phyloP scores from a whole-genome alignment of 805 yeast genomes.

The Yarrowia porcina region DNA sequence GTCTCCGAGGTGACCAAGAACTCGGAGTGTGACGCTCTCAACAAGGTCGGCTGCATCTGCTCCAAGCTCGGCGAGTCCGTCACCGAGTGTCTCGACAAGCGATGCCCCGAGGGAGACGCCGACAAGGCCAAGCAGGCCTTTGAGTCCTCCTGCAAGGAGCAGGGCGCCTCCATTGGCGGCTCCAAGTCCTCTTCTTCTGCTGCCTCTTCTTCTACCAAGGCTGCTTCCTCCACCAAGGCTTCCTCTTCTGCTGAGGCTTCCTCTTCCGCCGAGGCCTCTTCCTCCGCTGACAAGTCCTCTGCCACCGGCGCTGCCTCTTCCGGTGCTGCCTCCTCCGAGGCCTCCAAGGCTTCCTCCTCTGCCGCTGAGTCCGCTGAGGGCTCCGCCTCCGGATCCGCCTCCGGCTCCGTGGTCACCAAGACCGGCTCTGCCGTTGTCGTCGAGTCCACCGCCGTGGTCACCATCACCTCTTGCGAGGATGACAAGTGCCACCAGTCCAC shows the following conservation, averaged over 20 bases:
- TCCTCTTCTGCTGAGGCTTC: constrained; percentile 34
- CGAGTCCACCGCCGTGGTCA: constrained; percentile 16
- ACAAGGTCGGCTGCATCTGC: constrained; percentile 69
- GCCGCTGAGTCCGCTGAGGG: not conserved
- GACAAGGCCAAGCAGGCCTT: constrained; percentile 60
- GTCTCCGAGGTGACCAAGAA: constrained; percentile 62
- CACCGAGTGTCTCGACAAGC: constrained; percentile 58
- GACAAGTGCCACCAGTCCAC: constrained; percentile 23
- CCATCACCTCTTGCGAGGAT: constrained; percentile 22
- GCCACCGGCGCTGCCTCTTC: constrained; percentile 17
- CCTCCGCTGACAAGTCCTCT: constrained; percentile 3
- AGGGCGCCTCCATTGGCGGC: constrained; percentile 26
- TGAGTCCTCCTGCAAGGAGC: constrained; percentile 34
- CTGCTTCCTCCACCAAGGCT: constrained; percentile 31
- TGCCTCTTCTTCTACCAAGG: constrained; percentile 30
- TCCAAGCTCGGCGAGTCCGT: constrained; percentile 51
- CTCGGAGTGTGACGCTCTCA: constrained; percentile 55
- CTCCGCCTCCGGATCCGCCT: not conserved
- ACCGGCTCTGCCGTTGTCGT: not conserved
- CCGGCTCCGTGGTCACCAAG: not conserved
- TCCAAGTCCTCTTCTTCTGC: constrained; percentile 26
- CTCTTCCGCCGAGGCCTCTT: constrained; percentile 28
- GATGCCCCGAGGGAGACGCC: constrained; percentile 65
- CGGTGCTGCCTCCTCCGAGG: constrained; percentile 10
- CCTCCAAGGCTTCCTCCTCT: constrained; percentile 8